A percentile compares a stretch with the other conserved stretches of the same genome.
phyloP scores from a whole-genome alignment of 192 early-diverging fungal genomes.

The Glomus cerebriforme region DNA sequence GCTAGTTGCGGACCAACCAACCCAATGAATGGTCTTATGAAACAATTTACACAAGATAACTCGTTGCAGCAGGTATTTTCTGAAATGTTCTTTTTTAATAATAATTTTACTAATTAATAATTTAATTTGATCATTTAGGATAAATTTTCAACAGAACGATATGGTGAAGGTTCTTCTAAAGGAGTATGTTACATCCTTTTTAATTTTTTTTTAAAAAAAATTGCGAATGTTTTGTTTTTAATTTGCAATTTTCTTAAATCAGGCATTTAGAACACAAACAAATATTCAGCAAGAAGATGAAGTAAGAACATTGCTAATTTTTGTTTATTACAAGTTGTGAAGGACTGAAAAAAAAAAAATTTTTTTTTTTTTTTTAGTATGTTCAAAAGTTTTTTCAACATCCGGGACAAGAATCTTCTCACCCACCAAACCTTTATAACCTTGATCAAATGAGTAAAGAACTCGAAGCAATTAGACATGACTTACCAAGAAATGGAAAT shows the following conservation, averaged over 20 bases:
- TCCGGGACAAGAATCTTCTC: slow-evolving; percentile 19
- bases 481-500: slow-evolving; percentile 36
- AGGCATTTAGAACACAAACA: slow-evolving; percentile 24
- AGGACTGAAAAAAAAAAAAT: neutral
- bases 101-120: neutral
- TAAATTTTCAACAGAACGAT: neutral
- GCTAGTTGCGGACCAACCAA: slow-evolving; percentile 81
- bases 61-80: slow-evolving; percentile 74
- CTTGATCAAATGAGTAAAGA: slow-evolving; percentile 73
- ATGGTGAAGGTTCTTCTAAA: slow-evolving; percentile 27
- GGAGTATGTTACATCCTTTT: slow-evolving; percentile 2
- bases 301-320: slow-evolving; percentile 8
- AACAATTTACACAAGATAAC: slow-evolving; percentile 76
- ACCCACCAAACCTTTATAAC: slow-evolving; percentile 54
- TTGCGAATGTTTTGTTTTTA: neutral
- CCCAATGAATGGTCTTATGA: slow-evolving; percentile 74
- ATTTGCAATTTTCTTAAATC: no score
- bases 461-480: slow-evolving; percentile 56
- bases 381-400: slow-evolving; percentile 59
- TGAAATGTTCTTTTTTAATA: neutral
- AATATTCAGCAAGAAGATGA: neutral
- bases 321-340: neutral
- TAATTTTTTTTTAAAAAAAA: neutral
- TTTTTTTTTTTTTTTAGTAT: slow-evolving; percentile 42
- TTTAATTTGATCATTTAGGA: neutral